phyloP scores from a whole-genome alignment of 2,329 filamentous ascomycete genomes.

The Epichloe bromicola region DNA sequence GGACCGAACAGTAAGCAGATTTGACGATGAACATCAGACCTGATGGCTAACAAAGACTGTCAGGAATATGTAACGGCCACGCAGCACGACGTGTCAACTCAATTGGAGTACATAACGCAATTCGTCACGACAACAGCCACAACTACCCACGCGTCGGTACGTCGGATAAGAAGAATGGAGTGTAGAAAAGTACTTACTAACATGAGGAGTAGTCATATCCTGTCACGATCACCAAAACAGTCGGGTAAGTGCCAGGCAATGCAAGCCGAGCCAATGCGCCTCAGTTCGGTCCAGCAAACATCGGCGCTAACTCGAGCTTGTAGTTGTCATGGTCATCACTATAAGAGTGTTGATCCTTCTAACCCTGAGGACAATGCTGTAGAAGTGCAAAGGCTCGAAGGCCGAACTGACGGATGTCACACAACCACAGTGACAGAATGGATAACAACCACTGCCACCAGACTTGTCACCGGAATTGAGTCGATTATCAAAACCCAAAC shows the following conservation, averaged over 20 bases:
- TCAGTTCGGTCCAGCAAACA: not conserved
- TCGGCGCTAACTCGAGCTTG: not conserved
- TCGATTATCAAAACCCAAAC: conserved; percentile 7
- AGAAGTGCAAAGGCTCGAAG: not conserved
- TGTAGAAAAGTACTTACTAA: not conserved
- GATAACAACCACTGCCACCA: conserved; percentile 10
- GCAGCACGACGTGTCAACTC: conserved; percentile 9
- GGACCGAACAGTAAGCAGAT: conserved; percentile 4
- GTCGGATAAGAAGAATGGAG: not conserved
- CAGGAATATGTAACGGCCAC: conserved; percentile 9
- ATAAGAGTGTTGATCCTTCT: not conserved
- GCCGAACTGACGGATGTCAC: conserved; percentile 5
- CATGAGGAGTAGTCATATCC: conserved; percentile 10
- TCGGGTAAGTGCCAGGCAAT: conserved; percentile 6
- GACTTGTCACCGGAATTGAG: conserved; percentile 6
- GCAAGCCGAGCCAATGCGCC: not conserved
- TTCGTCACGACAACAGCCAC: conserved; percentile 10
- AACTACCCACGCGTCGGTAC: conserved; percentile 8
- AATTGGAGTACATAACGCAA: conserved; percentile 10
- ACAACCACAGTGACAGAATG: conserved; percentile 12
- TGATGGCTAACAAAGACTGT: not conserved
- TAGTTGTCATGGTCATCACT: not conserved
- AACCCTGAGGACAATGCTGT: not conserved
- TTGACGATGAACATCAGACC: not conserved
- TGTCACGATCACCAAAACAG: conserved; percentile 10